phyloP scores from a whole-genome alignment of 2,329 filamentous ascomycete species.

The Tolypocladium endophyticum region DNA sequence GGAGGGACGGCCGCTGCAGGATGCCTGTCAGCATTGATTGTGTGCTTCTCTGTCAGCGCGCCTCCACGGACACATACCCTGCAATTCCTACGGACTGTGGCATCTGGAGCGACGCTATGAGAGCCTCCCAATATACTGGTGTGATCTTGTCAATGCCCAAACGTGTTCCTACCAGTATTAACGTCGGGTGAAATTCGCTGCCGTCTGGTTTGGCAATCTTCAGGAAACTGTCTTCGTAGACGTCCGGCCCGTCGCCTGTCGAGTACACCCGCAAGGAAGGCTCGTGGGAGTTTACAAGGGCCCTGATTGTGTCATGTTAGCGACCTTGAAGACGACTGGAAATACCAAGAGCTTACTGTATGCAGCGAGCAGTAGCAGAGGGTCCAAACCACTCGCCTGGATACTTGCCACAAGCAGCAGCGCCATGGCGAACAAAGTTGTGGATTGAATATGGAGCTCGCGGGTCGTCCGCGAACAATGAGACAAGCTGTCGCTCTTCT shows the following conservation, averaged over 20 bases:
- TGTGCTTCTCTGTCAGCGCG: not conserved
- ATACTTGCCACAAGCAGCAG: constrained; percentile 79
- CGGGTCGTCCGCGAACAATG: constrained; percentile 78
- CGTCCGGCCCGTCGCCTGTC: constrained; percentile 80
- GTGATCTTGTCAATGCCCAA: constrained; percentile 92
- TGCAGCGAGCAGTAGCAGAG: constrained; percentile 89
- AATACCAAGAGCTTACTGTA: constrained; percentile 53
- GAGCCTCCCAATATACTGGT: constrained; percentile 88
- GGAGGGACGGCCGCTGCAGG: constrained; percentile 70
- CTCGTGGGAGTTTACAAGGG: constrained; percentile 58
- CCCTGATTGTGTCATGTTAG: constrained; percentile 36
- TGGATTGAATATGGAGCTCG: constrained; percentile 89
- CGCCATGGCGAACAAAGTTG: constrained; percentile 83
- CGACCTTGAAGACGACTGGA: no score
- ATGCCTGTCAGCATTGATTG: not conserved
- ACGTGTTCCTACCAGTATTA: constrained; percentile 81
- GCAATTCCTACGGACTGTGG: constrained; percentile 93
- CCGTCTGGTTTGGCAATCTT: constrained; percentile 60
- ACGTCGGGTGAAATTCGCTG: constrained; percentile 64
- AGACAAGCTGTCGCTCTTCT: constrained; percentile 62
- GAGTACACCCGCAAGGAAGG: constrained; percentile 70
- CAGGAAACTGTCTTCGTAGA: constrained; percentile 85
- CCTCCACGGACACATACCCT: constrained; percentile 47
- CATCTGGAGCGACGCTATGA: constrained; percentile 75
- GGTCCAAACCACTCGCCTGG: constrained; percentile 98